Conservation (phyloP, 495 filamentous ascomycete species). For the Neurospora hispaniola region DNA sequence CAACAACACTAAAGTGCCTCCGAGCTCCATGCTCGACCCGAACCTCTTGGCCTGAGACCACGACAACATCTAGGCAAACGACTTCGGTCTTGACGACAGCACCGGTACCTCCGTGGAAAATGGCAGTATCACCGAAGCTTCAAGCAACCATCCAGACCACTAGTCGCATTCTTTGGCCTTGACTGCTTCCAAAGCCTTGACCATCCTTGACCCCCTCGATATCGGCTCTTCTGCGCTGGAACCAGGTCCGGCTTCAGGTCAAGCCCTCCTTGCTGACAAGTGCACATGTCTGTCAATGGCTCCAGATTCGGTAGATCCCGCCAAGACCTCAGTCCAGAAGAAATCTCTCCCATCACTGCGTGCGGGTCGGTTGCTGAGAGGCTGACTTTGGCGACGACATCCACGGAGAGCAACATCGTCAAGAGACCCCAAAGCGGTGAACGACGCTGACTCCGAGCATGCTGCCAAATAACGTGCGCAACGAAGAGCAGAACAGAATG, state of each 20-base stretch:
- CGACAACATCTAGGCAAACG: neutral
- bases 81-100: neutral
- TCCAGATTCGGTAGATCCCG: neutral
- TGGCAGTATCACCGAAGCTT: neutral
- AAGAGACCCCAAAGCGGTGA: rapidly evolving
- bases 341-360: neutral
- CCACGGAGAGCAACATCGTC: neutral
- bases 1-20: neutral
- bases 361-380: neutral
- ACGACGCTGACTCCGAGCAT: neutral
- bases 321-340: neutral
- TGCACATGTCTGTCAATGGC: neutral
- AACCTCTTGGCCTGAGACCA: neutral
- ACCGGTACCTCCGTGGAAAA: neutral
- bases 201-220: neutral
- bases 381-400: neutral
- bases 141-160: neutral
- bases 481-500: no score
- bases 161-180: neutral
- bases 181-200: neutral
- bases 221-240: neutral
- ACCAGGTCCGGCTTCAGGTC: no score
- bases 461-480: no score
- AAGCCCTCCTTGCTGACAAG: neutral
- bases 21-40: neutral